Evolutionary conservation across 768 basidiomycete genomes (phyloP), one percentile per base, ranked within the genome.

Genomic region (Trametes cinnabarina): DNA sequence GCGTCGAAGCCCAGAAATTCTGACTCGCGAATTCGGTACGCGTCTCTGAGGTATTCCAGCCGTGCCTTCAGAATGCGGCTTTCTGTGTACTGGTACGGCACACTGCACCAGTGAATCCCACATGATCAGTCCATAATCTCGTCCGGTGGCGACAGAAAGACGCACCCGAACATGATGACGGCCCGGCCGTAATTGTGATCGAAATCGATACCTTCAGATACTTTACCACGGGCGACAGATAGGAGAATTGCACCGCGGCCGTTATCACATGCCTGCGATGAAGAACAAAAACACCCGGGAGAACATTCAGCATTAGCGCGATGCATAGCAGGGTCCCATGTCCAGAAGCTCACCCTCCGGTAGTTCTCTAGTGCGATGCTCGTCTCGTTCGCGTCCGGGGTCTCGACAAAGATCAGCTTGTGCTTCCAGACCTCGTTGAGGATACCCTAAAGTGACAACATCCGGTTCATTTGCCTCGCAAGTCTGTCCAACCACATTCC

Each of bases 141-240:
- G 15, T 41, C 19, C 40, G 51, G 34, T 32, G 40, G 30, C 14
- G 11, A 44, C 20, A 8, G 47, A 67, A 10, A 65, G 72, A 71
- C 81, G 53, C 71, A 94, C 92, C 97, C 97, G 76, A 99, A 98
- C 97, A 99, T 98, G 71, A 99, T 94, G 70, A 98, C 94, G 64
- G 97, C 97, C 48, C 97, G 84, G 2, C 97, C 97, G 69, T 98
- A 99, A 71, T 99, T 98, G 74, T 99, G 97, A 71, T 99, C 97
- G 68, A 99, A 99, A 84, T 99, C 97, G 67, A 99, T 99, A n/a
- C 97, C 97, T 74, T 99, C 97, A 0, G 97, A 98, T 0, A 99
- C 97, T 72, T 99, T 99, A 3, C 97, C 97, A 77, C 97, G 87
- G 26, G 97, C 97, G 32, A 99, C 97, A 22, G 97, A 98, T 39